Conservation (phyloP, 768 basidiomycete species). For the Mycena chlorophos region DNA sequence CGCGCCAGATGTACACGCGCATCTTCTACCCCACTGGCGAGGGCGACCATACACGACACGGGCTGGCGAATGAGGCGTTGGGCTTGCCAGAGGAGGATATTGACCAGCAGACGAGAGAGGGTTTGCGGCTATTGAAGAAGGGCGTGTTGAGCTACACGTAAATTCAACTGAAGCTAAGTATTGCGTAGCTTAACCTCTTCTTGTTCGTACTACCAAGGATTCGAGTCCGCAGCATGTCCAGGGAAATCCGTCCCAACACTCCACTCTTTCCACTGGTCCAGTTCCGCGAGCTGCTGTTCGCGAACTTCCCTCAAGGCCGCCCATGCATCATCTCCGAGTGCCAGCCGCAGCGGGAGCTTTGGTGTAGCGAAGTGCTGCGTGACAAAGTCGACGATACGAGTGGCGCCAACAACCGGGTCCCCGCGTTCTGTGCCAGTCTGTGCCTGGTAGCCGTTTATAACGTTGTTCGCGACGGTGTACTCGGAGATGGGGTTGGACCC, state of each 20-base stretch:
- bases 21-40: background rate
- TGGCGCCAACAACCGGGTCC: conserved; percentile 22
- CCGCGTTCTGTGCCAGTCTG: conserved; percentile 18
- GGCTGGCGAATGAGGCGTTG: background rate
- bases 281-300: conserved; percentile 1
- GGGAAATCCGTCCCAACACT: conserved; percentile 12
- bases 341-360: conserved; percentile 12
- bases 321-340: conserved; percentile 21
- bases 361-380: background rate
- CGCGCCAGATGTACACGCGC: background rate
- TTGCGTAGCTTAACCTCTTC: too few relatives aligned
- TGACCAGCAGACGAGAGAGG: background rate
- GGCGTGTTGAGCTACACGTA: background rate
- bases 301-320: conserved; percentile 2
- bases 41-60: background rate
- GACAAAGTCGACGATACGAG: conserved; percentile 22
- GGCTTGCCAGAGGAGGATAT: background rate
- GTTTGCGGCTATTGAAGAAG: background rate
- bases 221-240: background rate
- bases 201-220: background rate
- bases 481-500: conserved; percentile 19
- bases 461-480: conserved; percentile 17
- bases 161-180: too few relatives aligned
- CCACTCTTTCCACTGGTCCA: conserved; percentile 20
- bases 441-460: background rate